Evolutionary conservation across 352 stramenopile genomes (phyloP), one percentile per base, ranked within the genome.

Genomic region (Nothophytophthora sp.): DNA sequence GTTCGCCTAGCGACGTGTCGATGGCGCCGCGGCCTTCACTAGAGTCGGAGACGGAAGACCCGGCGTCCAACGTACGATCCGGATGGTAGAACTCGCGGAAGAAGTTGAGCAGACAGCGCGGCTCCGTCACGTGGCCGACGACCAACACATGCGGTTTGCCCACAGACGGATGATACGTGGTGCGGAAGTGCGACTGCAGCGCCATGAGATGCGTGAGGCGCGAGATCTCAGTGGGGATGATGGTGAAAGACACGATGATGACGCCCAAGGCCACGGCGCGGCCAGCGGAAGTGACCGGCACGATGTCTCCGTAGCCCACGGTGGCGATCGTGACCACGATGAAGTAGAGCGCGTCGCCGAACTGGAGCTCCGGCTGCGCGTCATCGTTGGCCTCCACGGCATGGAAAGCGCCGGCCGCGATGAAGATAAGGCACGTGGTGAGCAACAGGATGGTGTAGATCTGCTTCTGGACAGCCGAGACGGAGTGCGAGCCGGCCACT

Each of bases 81-180:
- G 73, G 69, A 34, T 88, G 76, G 43, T 86, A 88, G 32, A 88
- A 71, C 40, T 88, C 76, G 13, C 58, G 63, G 33, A 88, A 86
- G 29, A 88, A 86, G 30, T 84, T 75, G 18, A 84, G 51, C 50
- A 88, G 42, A 41, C 52, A 56, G 6, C 62, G 76, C 36, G 71
- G 62, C 38, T 88, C 76, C 19, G 67, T 64, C 13, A 85, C 59
- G 42, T 88, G 60, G 11, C 76, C 76, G 1, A 88, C 63, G 4
- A 88, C 67, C 15, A 86, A 45, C 10, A 86, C 60, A 43, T 88
- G 76, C 7, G 76, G 73, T 33, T 84, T 81, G 13, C 64, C 72
- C 6, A 81, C 66, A 4, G 56, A 62, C 2, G 76, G 73, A 16
- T 71, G 55, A 34, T 86, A 88, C 7, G 73, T 76, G 7, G 67